A percentile compares a stretch with the other conserved stretches of the same genome.
phyloP scores from a whole-genome alignment of 441 rosid genomes.

The Biscutella laevigata region DNA sequence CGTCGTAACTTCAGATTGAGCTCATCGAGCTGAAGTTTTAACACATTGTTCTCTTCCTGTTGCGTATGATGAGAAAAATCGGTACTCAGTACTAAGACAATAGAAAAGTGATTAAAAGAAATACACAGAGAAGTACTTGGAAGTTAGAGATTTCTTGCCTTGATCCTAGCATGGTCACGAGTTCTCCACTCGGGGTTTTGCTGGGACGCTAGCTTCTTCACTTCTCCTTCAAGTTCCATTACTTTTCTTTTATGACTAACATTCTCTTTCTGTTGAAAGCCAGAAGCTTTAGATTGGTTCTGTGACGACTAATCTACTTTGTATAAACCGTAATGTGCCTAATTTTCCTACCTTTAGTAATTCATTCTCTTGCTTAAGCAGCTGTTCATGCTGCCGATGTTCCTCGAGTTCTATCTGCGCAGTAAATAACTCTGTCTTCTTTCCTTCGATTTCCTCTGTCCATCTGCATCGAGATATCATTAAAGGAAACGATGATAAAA shows the following conservation, averaged over 20 bases:
- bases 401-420: slow-evolving; percentile 69
- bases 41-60: slow-evolving; percentile 90
- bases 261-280: slow-evolving; percentile 52
- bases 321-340: background rate
- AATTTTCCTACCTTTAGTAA: slow-evolving; percentile 57
- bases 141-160: slow-evolving; percentile 46
- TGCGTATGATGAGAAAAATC: slow-evolving; percentile 11
- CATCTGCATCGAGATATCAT: slow-evolving; percentile 38
- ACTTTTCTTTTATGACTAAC: slow-evolving; percentile 53
- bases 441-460: slow-evolving; percentile 82
- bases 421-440: slow-evolving; percentile 67
- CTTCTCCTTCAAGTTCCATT: slow-evolving; percentile 78
- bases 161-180: slow-evolving; percentile 89
- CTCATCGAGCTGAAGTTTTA: slow-evolving; percentile 72
- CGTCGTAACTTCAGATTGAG: slow-evolving; percentile 55
- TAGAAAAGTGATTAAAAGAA: background rate
- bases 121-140: background rate
- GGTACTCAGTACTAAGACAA: background rate
- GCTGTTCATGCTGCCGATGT: slow-evolving; percentile 62
- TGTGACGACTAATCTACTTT: background rate
- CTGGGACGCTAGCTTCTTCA: slow-evolving; percentile 68
- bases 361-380: slow-evolving; percentile 67
- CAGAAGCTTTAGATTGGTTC: slow-evolving; percentile 6
- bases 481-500: slow-evolving; percentile 2
- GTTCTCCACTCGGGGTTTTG: slow-evolving; percentile 90